A percentile compares a stretch with the other conserved stretches of the same genome.
phyloP scores from a whole-genome alignment of 495 filamentous ascomycete species.

The Parachaetomium inaequale region DNA sequence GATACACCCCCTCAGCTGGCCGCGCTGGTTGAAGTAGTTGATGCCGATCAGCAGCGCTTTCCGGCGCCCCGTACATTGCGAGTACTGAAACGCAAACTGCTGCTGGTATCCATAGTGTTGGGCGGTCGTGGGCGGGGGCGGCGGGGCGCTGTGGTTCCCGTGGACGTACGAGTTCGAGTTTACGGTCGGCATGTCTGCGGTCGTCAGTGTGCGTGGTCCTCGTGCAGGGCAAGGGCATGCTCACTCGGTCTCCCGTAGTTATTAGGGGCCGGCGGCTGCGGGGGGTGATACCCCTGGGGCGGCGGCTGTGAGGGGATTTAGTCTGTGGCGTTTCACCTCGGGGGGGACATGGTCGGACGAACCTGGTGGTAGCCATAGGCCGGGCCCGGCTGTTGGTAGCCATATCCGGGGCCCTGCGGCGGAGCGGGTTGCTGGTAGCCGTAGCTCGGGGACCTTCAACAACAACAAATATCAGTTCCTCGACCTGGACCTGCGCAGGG shows the following conservation, averaged over 20 bases:
- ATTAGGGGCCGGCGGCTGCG: slow-evolving; percentile 22
- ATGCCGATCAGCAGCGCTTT: slow-evolving; percentile 96
- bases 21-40: slow-evolving; percentile 94
- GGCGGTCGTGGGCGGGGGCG: slow-evolving; percentile 55
- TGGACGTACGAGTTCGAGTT: slow-evolving; percentile 53
- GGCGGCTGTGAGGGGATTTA: slow-evolving; percentile 31
- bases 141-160: slow-evolving; percentile 51
- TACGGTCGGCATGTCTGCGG: slow-evolving; percentile 42
- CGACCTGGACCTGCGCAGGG: not conserved
- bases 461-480: slow-evolving; percentile 6
- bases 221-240: slow-evolving; percentile 16
- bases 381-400: slow-evolving; percentile 47
- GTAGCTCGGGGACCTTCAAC: slow-evolving; percentile 21
- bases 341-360: slow-evolving; percentile 11
- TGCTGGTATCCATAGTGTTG: slow-evolving; percentile 82
- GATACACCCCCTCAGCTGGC: slow-evolving; percentile 91
- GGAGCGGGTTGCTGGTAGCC: slow-evolving; percentile 29
- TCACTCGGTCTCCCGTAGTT: slow-evolving; percentile 42
- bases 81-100: slow-evolving; percentile 84
- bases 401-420: slow-evolving; percentile 39
- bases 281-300: slow-evolving; percentile 42
- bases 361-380: slow-evolving; percentile 32
- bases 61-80: slow-evolving; percentile 81
- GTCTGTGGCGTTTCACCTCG: not conserved
- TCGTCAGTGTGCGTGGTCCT: slow-evolving; percentile 12